Base-by-base conservation (phyloP, 2,329 filamentous ascomycete species). In the Tolypocladium cylindrosporum region DNA sequence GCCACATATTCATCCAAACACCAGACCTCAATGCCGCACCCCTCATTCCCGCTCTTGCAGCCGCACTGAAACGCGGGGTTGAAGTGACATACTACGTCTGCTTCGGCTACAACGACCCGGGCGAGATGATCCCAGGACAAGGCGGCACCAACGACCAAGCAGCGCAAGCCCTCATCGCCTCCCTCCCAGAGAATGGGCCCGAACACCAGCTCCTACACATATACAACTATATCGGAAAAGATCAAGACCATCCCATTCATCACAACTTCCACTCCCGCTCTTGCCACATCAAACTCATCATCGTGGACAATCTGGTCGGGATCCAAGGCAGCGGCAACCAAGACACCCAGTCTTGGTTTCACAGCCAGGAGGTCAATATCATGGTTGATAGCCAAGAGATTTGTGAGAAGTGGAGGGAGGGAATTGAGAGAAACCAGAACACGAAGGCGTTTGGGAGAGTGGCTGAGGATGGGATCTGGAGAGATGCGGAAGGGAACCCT, bases 311-410 rank as follows among this genome's bases (percentile, higher is more conserved):
- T 50, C 73, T 74, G 27, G 79, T 93, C 41, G 88, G 81, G 2
- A 85, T 92, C 41, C 81, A 88, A 69, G 89, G 89, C 4, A 89
- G 83, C 62, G 89, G 88, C 0, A 93, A 92, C 66, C 86, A 91
- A 68, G 89, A 93, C 64, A 91, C 89, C 1, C 89, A 93, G 70
- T 85, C 80, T 24, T 92, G 88, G 85, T 91, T 80, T 63, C 89
- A 93, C 66, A 86, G 81, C 57, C 88, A 91, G 69, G 89, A 93
- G 69, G 80, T 89, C 57, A 92, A 93, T 63, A 71, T 92, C 31
- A 83, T 93, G 80, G 72, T 91, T 7, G 89, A 93, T 61, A 86
- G 81, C 24, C 64, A 69, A 0, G 69, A 76, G 1, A 74, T 91
- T 0, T 91, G 88, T 63, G 67, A 67, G 37, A 76, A 75, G 40